phyloP scores from a whole-genome alignment of 2,329 filamentous ascomycete species.

The Fusarium drepaniforme region DNA sequence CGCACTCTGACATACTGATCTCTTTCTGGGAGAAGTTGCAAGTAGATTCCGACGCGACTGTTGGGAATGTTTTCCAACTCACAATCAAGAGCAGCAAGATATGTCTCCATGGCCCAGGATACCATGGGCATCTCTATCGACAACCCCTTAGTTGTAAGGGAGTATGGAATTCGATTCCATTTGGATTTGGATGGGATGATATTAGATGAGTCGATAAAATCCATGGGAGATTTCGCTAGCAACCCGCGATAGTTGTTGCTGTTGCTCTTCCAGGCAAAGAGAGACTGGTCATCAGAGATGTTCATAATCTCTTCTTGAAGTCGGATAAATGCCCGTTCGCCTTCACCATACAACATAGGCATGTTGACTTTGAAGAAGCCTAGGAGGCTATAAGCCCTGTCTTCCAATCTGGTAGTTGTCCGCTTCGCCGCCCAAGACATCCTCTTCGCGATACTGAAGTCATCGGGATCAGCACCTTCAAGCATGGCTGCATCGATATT shows the following conservation, averaged over 20 bases:
- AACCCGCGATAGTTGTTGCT: background rate
- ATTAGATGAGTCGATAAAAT: background rate
- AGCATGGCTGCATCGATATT: background rate
- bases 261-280: background rate
- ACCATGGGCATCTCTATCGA: background rate
- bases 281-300: background rate
- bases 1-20: background rate
- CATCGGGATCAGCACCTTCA: background rate
- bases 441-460: background rate
- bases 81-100: background rate
- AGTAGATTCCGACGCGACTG: background rate
- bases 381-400: background rate
- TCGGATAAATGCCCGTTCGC: background rate
- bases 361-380: background rate
- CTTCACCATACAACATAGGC: background rate
- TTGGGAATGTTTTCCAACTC: background rate
- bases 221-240: background rate
- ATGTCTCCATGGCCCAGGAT: background rate
- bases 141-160: background rate
- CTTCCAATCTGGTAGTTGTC: background rate
- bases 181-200: background rate
- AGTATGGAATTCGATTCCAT: background rate
- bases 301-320: background rate
- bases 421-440: background rate
- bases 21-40: background rate